Conservation (phyloP, 768 basidiomycete species). For the Tylopilus rubrobrunneus region DNA sequence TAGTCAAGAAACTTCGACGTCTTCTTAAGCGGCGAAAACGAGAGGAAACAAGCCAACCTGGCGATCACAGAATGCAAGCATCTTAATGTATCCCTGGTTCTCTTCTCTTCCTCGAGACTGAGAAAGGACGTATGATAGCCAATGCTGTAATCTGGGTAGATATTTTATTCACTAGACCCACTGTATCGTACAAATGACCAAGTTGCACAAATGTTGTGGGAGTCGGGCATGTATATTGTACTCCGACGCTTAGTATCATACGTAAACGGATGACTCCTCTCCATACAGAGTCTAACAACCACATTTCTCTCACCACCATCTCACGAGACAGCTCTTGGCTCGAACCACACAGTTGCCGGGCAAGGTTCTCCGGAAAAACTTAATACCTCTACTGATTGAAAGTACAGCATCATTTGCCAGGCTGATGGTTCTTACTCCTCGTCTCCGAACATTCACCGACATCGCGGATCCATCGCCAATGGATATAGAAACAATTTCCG, state of each 20-base stretch:
- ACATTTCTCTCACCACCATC: slow-evolving; percentile 22
- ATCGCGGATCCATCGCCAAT: slow-evolving; percentile 31
- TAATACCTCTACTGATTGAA: slow-evolving; percentile 14
- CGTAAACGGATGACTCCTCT: slow-evolving; percentile 28
- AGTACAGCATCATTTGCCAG: slow-evolving; percentile 9
- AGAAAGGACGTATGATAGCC: slow-evolving; percentile 3
- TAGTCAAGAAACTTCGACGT: slow-evolving; percentile 37
- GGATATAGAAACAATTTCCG: slow-evolving; percentile 28
- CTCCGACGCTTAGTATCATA: slow-evolving; percentile 16
- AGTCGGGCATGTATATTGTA: neutral
- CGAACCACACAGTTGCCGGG: slow-evolving; percentile 12
- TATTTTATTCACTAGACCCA: slow-evolving; percentile 7
- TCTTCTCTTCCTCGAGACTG: neutral
- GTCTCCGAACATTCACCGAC: slow-evolving; percentile 31
- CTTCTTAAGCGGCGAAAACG: slow-evolving; percentile 36
- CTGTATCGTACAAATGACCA: neutral
- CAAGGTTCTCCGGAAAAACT: slow-evolving; percentile 18
- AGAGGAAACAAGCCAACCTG: slow-evolving; percentile 4
- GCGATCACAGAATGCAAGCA: slow-evolving; percentile 3
- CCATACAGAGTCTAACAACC: slow-evolving; percentile 1
- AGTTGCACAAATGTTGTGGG: neutral
- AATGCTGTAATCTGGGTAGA: slow-evolving; percentile 13
- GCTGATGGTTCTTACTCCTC: slow-evolving; percentile 34
- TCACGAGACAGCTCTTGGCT: slow-evolving; percentile 14
- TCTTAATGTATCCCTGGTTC: neutral